A percentile compares a stretch with the other conserved stretches of the same genome.
These are phyloP conservation scores for Silene coronaria DNA, from an alignment of 179 eudicot species.

Conservation along the genomic window DNA sequence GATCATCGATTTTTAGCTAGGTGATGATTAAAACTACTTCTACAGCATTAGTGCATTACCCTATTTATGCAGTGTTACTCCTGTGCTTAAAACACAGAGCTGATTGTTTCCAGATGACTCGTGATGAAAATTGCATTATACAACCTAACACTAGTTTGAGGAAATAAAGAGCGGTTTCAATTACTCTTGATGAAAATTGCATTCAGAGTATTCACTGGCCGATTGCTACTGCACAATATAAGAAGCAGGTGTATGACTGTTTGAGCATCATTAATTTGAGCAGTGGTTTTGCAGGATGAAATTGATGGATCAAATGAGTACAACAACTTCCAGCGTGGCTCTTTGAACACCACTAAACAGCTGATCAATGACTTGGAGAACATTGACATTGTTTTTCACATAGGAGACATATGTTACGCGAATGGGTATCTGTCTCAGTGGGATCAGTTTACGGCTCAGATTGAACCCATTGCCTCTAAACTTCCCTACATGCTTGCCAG, in stretches of 20 bases:
- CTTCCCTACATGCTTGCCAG: constrained; percentile 86
- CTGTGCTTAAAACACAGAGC: too few relatives aligned
- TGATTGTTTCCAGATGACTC: too few relatives aligned
- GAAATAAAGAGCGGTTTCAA: too few relatives aligned
- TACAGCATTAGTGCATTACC: too few relatives aligned
- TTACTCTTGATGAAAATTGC: too few relatives aligned
- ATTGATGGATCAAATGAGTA: constrained; percentile 83
- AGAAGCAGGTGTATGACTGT: too few relatives aligned
- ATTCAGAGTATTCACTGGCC: too few relatives aligned
- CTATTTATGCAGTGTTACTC: too few relatives aligned
- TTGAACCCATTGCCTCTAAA: constrained; percentile 79
- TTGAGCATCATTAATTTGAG: too few relatives aligned
- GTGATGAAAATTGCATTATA: too few relatives aligned
- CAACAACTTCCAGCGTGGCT: constrained; percentile 66
- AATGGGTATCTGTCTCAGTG: constrained; percentile 83
- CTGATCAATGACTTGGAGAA: constrained; percentile 52
- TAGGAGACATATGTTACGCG: constrained; percentile 77
- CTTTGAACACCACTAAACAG: constrained; percentile 74
- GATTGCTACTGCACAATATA: too few relatives aligned
- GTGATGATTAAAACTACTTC: neutral
- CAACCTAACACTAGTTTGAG: too few relatives aligned
- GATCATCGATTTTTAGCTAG: neutral
- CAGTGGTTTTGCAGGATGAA: constrained; percentile 49
- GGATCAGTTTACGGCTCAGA: constrained; percentile 87
- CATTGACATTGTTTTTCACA: constrained; percentile 65